Evolutionary conservation across 257 asterid genomes (phyloP), one percentile per base, ranked within the genome.

Genomic region (Rauvolfia tetraphylla): DNA sequence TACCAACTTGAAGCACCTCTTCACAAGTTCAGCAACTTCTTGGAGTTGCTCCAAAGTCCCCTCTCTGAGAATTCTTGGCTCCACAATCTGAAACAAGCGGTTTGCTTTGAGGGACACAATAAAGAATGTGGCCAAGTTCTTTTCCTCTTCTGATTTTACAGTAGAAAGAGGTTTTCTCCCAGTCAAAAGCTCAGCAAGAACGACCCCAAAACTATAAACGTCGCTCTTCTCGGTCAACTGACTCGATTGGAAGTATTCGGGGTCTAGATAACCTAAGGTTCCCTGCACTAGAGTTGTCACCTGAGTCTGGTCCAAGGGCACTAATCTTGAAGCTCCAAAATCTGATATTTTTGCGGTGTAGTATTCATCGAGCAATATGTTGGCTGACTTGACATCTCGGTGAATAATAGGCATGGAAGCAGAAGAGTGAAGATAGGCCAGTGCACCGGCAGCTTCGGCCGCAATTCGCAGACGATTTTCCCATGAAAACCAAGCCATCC

Each of bases 181-280:
- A 0, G 90, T 89, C 85, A 88, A 82, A n/a, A 89, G 83, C 80
- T 89, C 91, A 0, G 92, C 88, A 23, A 89, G 76, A 41, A 89
- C 89, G 2, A 88, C 90, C 0, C 89, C 95, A 25, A 89, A 89
- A 61, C 95, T 89, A 41, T 89, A 89, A 0, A 88, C 95, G 12
- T 89, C 95, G 18, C 92, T 88, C 72, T 89, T 89, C 34, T 82
- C 89, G 0, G 91, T 89, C 1, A 89, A 25, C 71, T 88, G 85
- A 29, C 91, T 72, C 0, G 87, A 82, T 42, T 69, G 84, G 75
- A 89, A 89, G 78, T 89, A 89, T 80, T 89, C 92, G 0, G 92
- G 91, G 56, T 88, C 96, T 66, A 88, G 33, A 75, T 88, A 90
- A 0, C 89, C 96, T 36, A 90, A 49, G 4, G 89, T 88, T 0